Evolutionary conservation across 257 asterid species (phyloP).

Genomic region (Solanum ossicruentum): DNA sequence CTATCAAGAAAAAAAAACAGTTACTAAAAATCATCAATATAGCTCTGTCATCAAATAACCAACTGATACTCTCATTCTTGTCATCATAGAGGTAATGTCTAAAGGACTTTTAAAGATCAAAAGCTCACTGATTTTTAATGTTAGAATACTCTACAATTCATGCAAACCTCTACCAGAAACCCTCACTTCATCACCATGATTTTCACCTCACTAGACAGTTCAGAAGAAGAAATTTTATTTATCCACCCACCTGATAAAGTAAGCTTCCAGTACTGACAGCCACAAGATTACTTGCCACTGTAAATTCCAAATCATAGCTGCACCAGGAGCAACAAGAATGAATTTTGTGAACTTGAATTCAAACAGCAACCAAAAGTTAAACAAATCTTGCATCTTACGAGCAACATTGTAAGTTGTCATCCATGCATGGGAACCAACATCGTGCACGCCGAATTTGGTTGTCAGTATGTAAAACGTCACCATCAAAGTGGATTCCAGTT

Average conservation of each 20-base stretch:
- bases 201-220: background rate
- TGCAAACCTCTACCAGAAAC: background rate
- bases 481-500: slow-evolving; percentile 83
- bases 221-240: background rate
- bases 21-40: background rate
- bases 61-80: background rate
- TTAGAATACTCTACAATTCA: background rate
- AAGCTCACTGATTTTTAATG: background rate
- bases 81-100: background rate
- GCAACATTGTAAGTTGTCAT: slow-evolving; percentile 82
- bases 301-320: slow-evolving; percentile 94
- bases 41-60: background rate
- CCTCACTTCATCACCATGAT: background rate
- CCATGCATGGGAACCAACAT: slow-evolving; percentile 99
- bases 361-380: background rate
- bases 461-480: slow-evolving; percentile 71
- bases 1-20: background rate
- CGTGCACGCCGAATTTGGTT: slow-evolving; percentile 98
- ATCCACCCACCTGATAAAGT: slow-evolving; percentile 70
- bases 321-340: slow-evolving; percentile 12
- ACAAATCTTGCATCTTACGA: slow-evolving; percentile 32
- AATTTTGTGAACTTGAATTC: slow-evolving; percentile 1
- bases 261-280: slow-evolving; percentile 95
- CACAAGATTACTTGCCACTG: slow-evolving; percentile 79
- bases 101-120: background rate